Percentiles rank a stretch among this genome's conserved stretches.
Evolutionary conservation across 805 yeast species (phyloP).

Genomic region (Saccharomycopsis vini): DNA sequence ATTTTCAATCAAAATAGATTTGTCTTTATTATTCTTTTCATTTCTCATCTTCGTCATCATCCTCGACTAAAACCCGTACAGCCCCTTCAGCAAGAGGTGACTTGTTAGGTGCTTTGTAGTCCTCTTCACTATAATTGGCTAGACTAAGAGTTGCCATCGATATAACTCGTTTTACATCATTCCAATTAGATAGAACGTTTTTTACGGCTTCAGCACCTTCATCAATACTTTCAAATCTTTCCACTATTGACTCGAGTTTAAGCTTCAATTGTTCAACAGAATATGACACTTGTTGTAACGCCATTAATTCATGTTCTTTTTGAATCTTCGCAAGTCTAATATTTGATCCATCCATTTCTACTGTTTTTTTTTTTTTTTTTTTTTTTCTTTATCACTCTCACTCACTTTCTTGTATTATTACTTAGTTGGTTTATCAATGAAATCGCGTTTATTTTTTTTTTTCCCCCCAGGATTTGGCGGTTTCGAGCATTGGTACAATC

Average conservation of each 20-base stretch:
- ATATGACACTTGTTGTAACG: conserved; percentile 17
- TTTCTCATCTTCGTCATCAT: neutral
- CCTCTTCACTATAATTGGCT: conserved; percentile 34
- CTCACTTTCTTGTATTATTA: neutral
- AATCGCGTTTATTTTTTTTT: too few relatives aligned
- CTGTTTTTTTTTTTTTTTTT: neutral
- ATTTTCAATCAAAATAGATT: too few relatives aligned
- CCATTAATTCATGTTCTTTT: conserved; percentile 18
- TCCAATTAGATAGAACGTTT: conserved; percentile 56
- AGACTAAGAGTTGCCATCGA: conserved; percentile 39
- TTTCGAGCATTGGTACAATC: too few relatives aligned
- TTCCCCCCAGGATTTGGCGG: too few relatives aligned
- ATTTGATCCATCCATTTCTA: neutral
- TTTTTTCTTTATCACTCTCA: neutral
- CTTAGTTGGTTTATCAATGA: too few relatives aligned
- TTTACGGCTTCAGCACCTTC: conserved; percentile 56
- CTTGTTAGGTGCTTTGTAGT: conserved; percentile 29
- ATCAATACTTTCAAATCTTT: conserved; percentile 12
- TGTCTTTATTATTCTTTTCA: too few relatives aligned
- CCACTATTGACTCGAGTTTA: conserved; percentile 13
- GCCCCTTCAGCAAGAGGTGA: conserved; percentile 24
- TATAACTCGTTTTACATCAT: conserved; percentile 48
- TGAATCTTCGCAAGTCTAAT: conserved; percentile 10
- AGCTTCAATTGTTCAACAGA: conserved; percentile 18
- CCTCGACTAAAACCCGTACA: conserved; percentile 22